Evolutionary conservation across 2,329 filamentous ascomycete species (phyloP), one percentile per base, ranked within the genome.

Genomic region (Talaromyces sp.): DNA sequence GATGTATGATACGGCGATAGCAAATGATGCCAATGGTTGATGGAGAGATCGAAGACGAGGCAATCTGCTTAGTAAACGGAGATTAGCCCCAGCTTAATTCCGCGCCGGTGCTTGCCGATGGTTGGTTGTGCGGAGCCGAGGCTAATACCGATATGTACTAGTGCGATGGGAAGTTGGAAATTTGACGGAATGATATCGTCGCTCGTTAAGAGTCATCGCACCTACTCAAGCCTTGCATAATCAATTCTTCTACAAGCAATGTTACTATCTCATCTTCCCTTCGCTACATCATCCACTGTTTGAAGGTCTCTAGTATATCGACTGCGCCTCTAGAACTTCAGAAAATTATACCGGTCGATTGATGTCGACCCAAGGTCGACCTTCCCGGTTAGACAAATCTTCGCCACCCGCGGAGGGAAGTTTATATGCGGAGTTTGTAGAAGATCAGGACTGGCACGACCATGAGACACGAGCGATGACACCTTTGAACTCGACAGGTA

Each of bases 401-500:
- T 70, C 69, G 64, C 69, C 37, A 58, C 39, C 18, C 18, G 25
- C 23, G 44, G 21, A 46, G 62, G 55, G 5, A 46, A 42, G 52
- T 61, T 33, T 46, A 55, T 44, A 61, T 61, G 48, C 59, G 35
- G 59, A 54, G 18, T 55, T 61, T 21, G 39, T 44, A 55, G 54
- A 59, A 61, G 28, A 54, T 46, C 61, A 57, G 54, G 61, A 60
- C 72, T 76, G 72, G 71, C 65, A 70, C 46, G 64, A 67, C 68
- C 68, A 72, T 75, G 70, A 74, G 61, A 66, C 67, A 65, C 67
- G 68, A 63, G 69, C 67, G 65, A 77, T 77, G 75, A 68, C 71
- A 62, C 63, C 69, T 63, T 67, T 67, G 67, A 66, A 71, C 66
- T 69, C 67, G 64, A 69, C 58, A 14, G 48, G 69, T 63, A 69